Percentiles rank a stretch among this genome's conserved stretches.
phyloP scores from a whole-genome alignment of 257 asterid genomes.

The Solanum acaule region DNA sequence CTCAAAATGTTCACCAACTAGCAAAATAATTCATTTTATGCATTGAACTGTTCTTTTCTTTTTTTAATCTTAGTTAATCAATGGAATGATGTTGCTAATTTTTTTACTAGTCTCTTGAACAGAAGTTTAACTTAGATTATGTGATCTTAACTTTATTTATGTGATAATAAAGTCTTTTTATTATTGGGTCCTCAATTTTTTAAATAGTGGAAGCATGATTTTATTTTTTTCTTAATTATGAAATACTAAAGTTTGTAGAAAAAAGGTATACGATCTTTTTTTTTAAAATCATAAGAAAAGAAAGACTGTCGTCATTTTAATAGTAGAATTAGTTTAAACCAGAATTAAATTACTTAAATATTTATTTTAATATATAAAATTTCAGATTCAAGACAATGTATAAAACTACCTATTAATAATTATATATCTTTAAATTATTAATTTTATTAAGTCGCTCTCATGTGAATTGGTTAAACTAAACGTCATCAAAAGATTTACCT shows the following conservation, averaged over 20 bases:
- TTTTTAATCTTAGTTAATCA: neutral
- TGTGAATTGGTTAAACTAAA: no score
- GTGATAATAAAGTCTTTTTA: neutral
- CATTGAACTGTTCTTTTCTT: neutral
- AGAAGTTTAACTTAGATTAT: neutral
- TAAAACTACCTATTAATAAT: neutral
- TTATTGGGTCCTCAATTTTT: neutral
- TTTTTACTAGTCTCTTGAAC: neutral
- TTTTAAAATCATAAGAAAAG: no score
- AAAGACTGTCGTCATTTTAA: no score
- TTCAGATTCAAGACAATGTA: neutral
- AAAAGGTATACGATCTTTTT: neutral
- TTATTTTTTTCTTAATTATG: neutral
- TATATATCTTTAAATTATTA: neutral
- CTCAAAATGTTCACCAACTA: neutral
- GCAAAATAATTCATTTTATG: neutral
- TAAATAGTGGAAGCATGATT: neutral
- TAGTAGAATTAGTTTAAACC: no score
- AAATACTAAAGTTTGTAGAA: neutral
- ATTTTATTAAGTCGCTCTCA: neutral
- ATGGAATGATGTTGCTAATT: neutral
- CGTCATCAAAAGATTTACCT: neutral
- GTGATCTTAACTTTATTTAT: neutral
- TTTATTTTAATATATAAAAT: neutral
- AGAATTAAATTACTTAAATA: neutral